Conservation (phyloP, 768 basidiomycete genomes). For the Suillus variegatus region DNA sequence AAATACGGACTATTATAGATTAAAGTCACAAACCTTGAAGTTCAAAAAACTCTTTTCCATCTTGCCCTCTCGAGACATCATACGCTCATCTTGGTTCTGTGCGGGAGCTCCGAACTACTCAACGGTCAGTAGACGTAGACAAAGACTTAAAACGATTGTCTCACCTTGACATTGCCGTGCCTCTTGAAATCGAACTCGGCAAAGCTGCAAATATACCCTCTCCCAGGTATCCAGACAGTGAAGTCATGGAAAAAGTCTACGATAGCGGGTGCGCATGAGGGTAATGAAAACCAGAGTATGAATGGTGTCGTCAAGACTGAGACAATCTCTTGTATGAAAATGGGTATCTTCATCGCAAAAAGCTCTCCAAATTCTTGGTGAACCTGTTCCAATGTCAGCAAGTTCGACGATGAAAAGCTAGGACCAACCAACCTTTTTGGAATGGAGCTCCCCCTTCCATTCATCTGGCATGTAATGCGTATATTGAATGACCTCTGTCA, state of each 20-base stretch:
- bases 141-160: constrained; percentile 14
- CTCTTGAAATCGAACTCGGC: constrained; percentile 98
- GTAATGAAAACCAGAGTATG: constrained; percentile 91
- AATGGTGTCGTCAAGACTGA: constrained; percentile 95
- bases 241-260: constrained; percentile 99
- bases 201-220: constrained; percentile 97
- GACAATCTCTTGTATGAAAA: constrained; percentile 85
- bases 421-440: constrained; percentile 74
- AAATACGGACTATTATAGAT: not conserved
- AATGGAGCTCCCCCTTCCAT: constrained; percentile 89
- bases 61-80: constrained; percentile 90
- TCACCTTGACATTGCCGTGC: constrained; percentile 87
- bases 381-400: constrained; percentile 48
- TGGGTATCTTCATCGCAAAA: constrained; percentile 89
- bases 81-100: constrained; percentile 63
- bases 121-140: constrained; percentile 5
- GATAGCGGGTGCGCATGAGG: constrained; percentile 84
- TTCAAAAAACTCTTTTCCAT: constrained; percentile 99
- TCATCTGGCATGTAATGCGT: constrained; percentile 96
- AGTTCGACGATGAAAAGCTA: constrained; percentile 8
- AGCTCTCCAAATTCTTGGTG: constrained; percentile 90
- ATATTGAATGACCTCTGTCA: constrained; percentile 89
- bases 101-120: constrained; percentile 83
- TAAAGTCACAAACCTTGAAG: constrained; percentile 63
- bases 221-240: constrained; percentile 92